Evolutionary conservation across 2,329 filamentous ascomycete genomes (phyloP).

Genomic region (Penicillium freii): DNA sequence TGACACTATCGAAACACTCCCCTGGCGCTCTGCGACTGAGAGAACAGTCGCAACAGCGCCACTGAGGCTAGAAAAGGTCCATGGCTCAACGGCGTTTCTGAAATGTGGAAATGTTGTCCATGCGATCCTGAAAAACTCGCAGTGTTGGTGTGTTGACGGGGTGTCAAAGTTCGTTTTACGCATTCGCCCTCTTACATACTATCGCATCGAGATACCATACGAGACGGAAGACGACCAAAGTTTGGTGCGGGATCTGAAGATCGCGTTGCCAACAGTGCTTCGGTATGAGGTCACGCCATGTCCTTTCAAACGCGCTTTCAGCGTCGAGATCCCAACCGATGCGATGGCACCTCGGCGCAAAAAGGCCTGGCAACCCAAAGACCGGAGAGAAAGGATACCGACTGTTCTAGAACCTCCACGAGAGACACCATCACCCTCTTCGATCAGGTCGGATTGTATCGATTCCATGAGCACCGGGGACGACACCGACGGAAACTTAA

Average conservation of each 20-base stretch:
- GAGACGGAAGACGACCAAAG: constrained; percentile 61
- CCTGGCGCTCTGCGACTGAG: constrained; percentile 74
- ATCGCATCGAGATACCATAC: constrained; percentile 81
- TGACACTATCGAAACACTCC: constrained; percentile 61
- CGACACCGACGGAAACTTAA: constrained; percentile 34
- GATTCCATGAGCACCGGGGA: constrained; percentile 33
- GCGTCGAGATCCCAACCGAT: constrained; percentile 68
- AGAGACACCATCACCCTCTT: constrained; percentile 12
- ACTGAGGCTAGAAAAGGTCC: constrained; percentile 80
- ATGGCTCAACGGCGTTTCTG: constrained; percentile 81
- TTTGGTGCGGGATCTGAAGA: constrained; percentile 65
- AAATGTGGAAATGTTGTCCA: constrained; percentile 81
- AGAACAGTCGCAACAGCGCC: constrained; percentile 78
- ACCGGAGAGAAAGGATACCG: constrained; percentile 43
- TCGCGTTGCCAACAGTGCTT: constrained; percentile 68
- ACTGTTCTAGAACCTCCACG: constrained; percentile 10
- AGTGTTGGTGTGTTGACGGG: constrained; percentile 91
- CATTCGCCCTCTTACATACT: constrained; percentile 79
- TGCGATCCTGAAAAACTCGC: constrained; percentile 82
- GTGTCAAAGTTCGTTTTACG: constrained; percentile 82
- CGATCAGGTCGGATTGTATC: constrained; percentile 16
- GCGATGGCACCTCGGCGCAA: constrained; percentile 65
- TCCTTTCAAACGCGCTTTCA: constrained; percentile 77
- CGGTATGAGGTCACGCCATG: constrained; percentile 86
- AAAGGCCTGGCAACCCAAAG: constrained; percentile 66